These are phyloP conservation scores for Clavulina sp. DNA, from an alignment of 768 basidiomycete genomes.

Conservation along the genomic window DNA sequence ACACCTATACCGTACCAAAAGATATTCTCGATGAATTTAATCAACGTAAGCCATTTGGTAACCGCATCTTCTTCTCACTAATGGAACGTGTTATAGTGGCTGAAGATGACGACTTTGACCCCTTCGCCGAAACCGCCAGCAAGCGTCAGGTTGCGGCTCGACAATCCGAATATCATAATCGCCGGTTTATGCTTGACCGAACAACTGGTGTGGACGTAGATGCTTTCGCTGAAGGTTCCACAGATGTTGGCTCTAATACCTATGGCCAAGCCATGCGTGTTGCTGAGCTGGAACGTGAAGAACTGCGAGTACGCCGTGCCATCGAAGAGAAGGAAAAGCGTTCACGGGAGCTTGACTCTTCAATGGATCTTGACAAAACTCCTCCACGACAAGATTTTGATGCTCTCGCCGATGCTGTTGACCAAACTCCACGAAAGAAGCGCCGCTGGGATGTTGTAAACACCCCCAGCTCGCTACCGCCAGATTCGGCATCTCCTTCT, in stretches of 20 bases:
- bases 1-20: conserved; percentile 85
- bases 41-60: conserved; percentile 20
- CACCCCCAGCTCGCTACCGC: conserved; percentile 22
- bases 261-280: conserved; percentile 96
- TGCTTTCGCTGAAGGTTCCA: conserved; percentile 46
- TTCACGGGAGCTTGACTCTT: conserved; percentile 55
- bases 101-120: conserved; percentile 84
- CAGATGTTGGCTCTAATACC: conserved; percentile 50
- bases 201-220: conserved; percentile 66
- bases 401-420: conserved; percentile 52
- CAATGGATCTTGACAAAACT: conserved; percentile 83
- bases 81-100: conserved; percentile 29
- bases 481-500: conserved; percentile 38
- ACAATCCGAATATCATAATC: conserved; percentile 88
- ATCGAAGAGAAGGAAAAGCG: conserved; percentile 80
- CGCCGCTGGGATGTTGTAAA: conserved; percentile 59
- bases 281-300: conserved; percentile 83
- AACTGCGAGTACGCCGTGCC: conserved; percentile 58
- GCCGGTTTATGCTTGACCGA: conserved; percentile 55
- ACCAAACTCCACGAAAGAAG: conserved; percentile 50
- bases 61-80: background rate
- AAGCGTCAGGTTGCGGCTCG: conserved; percentile 86
- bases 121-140: conserved; percentile 82
- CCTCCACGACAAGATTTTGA: conserved; percentile 69
- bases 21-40: conserved; percentile 89